Conservation (phyloP, 306 rosid genomes). For the Comarum palustre region DNA sequence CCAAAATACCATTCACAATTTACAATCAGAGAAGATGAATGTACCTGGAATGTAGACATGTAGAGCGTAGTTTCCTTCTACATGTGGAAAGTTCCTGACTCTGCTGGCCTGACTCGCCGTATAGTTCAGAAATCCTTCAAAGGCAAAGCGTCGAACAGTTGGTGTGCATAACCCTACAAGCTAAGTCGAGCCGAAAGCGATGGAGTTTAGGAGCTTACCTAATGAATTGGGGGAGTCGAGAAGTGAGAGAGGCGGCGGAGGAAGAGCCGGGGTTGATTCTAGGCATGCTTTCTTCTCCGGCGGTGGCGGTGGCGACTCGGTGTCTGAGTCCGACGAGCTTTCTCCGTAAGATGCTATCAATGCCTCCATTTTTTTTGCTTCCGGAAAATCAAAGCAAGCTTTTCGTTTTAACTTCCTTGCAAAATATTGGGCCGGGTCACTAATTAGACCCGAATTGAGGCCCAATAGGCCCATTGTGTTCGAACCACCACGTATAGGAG, state of each 20-base stretch:
- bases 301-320: conserved; percentile 31
- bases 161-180: conserved; percentile 12
- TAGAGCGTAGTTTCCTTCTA: conserved; percentile 75
- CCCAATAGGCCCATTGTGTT: neutral
- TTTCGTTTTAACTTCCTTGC: neutral
- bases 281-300: conserved; percentile 15
- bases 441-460: no score
- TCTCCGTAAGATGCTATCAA: conserved; percentile 64
- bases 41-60: conserved; percentile 83
- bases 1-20: neutral
- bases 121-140: conserved; percentile 41
- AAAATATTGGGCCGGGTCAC: neutral
- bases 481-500: neutral
- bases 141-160: conserved; percentile 34
- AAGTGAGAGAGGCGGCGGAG: conserved; percentile 70
- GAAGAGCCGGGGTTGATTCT: conserved; percentile 26
- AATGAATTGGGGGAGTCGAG: conserved; percentile 46
- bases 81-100: conserved; percentile 77
- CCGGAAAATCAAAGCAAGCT: neutral
- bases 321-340: conserved; percentile 57
- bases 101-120: conserved; percentile 47
- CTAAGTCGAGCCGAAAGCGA: neutral
- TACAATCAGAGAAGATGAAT: neutral
- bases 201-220: conserved; percentile 37
- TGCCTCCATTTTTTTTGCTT: conserved; percentile 55